Base-by-base conservation (phyloP, 331 rosid species). In the Pyracantha coccinea region DNA sequence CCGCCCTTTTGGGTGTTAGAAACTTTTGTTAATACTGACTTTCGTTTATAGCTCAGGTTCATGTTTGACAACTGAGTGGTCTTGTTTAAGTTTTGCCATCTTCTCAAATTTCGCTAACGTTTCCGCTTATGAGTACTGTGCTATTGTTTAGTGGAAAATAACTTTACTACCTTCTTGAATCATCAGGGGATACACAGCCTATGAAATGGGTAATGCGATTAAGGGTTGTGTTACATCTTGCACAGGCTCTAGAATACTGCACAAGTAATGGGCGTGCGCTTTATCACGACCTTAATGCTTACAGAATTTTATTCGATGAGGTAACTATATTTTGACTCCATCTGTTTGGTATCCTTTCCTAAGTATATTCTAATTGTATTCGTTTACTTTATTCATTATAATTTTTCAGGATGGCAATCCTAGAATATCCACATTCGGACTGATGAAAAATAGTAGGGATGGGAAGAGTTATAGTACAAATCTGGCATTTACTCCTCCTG, bases 381-480 rank as follows among this genome's bases (percentile, higher is more conserved):
- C 33, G 50, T 73, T 45, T 66, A 38, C 17, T 68, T 63, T 50
- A 27, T 63, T 54, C 71, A 66, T 76, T 75, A 69, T 58, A 75
- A 83, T 69, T 83, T 85, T 77, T 78, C 92, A 92, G 97, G 93
- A 89, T 74, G 88, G 93, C 74, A 92, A 89, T 88, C 90, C 97
- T 53, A 88, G 93, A 85, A 83, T 92, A 77, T 92, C 92, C 2
- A 92, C 78, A 79, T 92, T 89, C 67, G 96, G 97, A 74, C 87
- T 89, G 47, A 92, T 92, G 97, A 89, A 89, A 78, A 92, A 92
- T 78, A 92, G 97, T 78, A 82, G 97, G 84, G 97, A 91, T 23
- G 97, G 97, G 79, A 91, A 91, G 86, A 91, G 97, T 82, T 91
- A 89, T 75, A 88, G 97, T 80, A 92, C 97, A 76, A 92, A 92